Percentiles rank a stretch among this genome's conserved stretches.
These are phyloP conservation scores for Lumnitzera littorea DNA, from an alignment of 345 rosid genomes.

Conservation along the genomic window DNA sequence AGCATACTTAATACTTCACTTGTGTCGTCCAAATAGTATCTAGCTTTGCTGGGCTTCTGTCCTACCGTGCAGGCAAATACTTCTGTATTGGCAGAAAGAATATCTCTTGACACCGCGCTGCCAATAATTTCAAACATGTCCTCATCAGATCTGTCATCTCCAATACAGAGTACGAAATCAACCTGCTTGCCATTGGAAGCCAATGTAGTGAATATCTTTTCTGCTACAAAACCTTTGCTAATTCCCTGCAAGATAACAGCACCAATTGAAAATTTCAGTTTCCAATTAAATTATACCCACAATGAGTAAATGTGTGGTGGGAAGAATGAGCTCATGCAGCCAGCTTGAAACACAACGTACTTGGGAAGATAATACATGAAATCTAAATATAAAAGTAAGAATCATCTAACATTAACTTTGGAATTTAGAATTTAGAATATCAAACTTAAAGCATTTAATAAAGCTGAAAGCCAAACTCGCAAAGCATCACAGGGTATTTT, in stretches of 20 bases:
- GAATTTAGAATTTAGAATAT: too few species aligned
- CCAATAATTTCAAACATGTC: conserved; percentile 54
- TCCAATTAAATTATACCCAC: too few species aligned
- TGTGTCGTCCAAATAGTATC: conserved; percentile 43
- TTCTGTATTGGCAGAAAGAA: conserved; percentile 26
- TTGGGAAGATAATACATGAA: too few species aligned
- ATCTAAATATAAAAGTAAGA: too few species aligned
- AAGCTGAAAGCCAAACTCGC: too few species aligned
- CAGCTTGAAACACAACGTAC: too few species aligned
- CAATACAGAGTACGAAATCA: conserved; percentile 54
- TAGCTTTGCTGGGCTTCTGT: conserved; percentile 57
- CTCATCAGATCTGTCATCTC: conserved; percentile 60
- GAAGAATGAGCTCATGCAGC: too few species aligned
- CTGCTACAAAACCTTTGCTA: conserved; percentile 48
- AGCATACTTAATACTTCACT: conserved; percentile 41
- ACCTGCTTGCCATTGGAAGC: conserved; percentile 29
- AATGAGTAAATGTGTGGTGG: too few species aligned
- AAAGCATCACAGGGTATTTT: too few species aligned
- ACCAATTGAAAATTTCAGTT: neutral
- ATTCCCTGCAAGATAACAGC: conserved; percentile 27
- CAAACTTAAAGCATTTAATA: too few species aligned
- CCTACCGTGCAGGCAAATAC: conserved; percentile 50
- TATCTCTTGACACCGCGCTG: conserved; percentile 18
- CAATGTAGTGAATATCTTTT: conserved; percentile 39
- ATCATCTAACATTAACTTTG: too few species aligned